Evolutionary conservation across 306 rosid genomes (phyloP).

Genomic region (Datisca glomerata): DNA sequence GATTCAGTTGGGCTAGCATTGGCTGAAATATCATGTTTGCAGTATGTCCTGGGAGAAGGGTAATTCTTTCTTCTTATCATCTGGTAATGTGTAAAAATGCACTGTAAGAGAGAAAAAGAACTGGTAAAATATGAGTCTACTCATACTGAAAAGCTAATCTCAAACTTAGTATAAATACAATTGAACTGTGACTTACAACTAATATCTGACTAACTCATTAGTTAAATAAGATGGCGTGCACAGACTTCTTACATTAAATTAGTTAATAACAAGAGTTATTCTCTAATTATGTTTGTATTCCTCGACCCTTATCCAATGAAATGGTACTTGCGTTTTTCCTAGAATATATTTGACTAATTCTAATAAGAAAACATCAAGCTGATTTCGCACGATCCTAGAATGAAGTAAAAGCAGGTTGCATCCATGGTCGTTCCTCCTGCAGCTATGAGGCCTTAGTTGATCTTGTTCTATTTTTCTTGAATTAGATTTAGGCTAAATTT

Average conservation of each 20-base stretch:
- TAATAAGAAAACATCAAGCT: too few species aligned
- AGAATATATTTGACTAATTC: slow-evolving; percentile 2
- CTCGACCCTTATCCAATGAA: not conserved
- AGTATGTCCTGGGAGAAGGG: slow-evolving; percentile 75
- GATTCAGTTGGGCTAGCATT: slow-evolving; percentile 34
- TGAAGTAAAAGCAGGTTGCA: slow-evolving; percentile 15
- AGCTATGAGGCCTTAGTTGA: slow-evolving; percentile 1
- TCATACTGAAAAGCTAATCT: too few species aligned
- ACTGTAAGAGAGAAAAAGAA: too few species aligned
- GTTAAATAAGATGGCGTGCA: too few species aligned
- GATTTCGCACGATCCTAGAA: slow-evolving; percentile 3
- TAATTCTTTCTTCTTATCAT: slow-evolving; percentile 19
- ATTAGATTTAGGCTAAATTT: too few species aligned
- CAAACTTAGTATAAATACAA: too few species aligned
- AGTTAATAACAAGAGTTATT: too few species aligned
- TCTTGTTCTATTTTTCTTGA: too few species aligned
- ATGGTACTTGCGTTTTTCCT: not conserved
- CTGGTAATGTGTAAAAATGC: slow-evolving; percentile 12
- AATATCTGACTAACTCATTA: too few species aligned
- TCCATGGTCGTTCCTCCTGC: slow-evolving; percentile 6
- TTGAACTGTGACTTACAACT: too few species aligned
- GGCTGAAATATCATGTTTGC: slow-evolving; percentile 47
- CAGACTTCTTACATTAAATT: too few species aligned
- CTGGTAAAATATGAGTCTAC: too few species aligned
- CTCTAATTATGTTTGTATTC: slow-evolving; percentile 5